Base-by-base conservation (phyloP, 441 rosid species). In the Rhodomyrtus psidioides region DNA sequence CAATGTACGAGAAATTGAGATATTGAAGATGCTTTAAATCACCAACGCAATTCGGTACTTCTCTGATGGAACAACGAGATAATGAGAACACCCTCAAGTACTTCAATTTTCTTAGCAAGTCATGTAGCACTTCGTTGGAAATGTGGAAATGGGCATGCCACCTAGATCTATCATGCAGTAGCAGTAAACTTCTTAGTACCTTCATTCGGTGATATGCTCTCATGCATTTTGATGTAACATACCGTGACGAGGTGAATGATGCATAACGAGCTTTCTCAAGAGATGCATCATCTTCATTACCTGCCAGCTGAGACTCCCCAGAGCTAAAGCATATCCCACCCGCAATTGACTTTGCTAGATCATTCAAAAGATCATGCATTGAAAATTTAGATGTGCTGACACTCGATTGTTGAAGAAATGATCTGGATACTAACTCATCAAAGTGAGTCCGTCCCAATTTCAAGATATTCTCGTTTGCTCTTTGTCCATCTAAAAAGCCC, bases 41-140 rank as follows among this genome's bases (percentile, higher is more conserved):
- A 62, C 76, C 76, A 30, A 62, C 7, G 17, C 76, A 62, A 4
- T 9, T 30, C 0, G 76, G 76, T 2, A 62, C 76, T 24, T 62
- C 24, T 4, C 1, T 0, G 0, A 17, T 62, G 6, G 2, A 0
- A 9, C 7, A 9, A 30, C 0, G 24, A 9, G 13, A 62, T 4
- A 62, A 0, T 0, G 14, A 62, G 14, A 62, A 0, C 0, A 17
- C 76, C 1, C 76, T 62, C 76, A 62, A 62, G 14, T 30, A 62
- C 3, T 62, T 62, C 46, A 62, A 62, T 1, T 62, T 2, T 9
- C 12, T 4, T 62, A 30, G 4, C 46, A 62, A 62, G 44, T 62
- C 76, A 17, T 30, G 14, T 0, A 62, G 0, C 14, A 30, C 24
- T 4, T 62, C 17, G 44, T 30, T 17, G 24, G 24, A 30, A 62